A percentile compares a stretch with the other conserved stretches of the same genome.
phyloP scores from a whole-genome alignment of 2,329 filamentous ascomycete genomes.

The Helotiales sp. region DNA sequence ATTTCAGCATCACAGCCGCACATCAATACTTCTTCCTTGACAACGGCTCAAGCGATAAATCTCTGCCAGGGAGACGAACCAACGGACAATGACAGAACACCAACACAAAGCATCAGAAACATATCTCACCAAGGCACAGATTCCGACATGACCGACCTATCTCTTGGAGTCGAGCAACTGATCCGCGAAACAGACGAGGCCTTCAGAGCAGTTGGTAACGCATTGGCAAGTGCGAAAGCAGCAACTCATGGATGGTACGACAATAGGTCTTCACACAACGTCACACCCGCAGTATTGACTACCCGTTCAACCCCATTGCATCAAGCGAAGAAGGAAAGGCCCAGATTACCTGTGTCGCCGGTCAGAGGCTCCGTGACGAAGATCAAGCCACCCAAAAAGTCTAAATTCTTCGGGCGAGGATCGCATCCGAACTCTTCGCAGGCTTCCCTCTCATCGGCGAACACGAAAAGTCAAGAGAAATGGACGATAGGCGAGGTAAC shows the following conservation, averaged over 20 bases:
- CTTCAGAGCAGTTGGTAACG: constrained; percentile 46
- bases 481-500: constrained; percentile 56
- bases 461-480: constrained; percentile 37
- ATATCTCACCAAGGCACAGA: too few species aligned
- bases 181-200: constrained; percentile 52
- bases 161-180: constrained; percentile 41
- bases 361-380: constrained; percentile 28
- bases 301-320: constrained; percentile 10
- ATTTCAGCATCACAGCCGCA: constrained; percentile 1
- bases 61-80: constrained; percentile 35
- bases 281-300: constrained; percentile 18
- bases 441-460: constrained; percentile 23
- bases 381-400: constrained; percentile 38
- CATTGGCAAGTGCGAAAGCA: constrained; percentile 41
- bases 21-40: neutral
- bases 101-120: constrained; percentile 30
- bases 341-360: constrained; percentile 1
- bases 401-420: constrained; percentile 25
- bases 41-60: constrained; percentile 14
- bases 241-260: constrained; percentile 32
- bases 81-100: constrained; percentile 24
- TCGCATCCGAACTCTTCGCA: too few species aligned
- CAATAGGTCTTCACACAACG: neutral
- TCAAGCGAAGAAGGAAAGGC: neutral
- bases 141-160: constrained; percentile 21